These are phyloP conservation scores for Wickerhamia fluorescens DNA, from an alignment of 805 yeast species.

Conservation along the genomic window DNA sequence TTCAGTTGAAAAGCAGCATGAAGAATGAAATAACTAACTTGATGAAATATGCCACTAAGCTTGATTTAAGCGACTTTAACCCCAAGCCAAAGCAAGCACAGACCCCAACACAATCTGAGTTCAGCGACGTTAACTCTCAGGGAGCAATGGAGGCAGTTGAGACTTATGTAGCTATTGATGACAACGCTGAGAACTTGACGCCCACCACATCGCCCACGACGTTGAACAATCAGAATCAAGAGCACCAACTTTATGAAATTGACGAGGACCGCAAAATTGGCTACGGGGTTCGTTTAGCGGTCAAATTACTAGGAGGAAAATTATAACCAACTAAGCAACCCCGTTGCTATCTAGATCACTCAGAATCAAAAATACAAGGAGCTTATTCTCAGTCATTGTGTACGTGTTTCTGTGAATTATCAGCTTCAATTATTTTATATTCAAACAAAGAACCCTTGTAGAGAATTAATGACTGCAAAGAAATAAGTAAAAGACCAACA, in stretches of 20 bases:
- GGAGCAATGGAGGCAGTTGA: slow-evolving; percentile 2
- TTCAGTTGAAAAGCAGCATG: slow-evolving; percentile 50
- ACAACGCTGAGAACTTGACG: slow-evolving; percentile 7
- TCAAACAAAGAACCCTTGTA: no score
- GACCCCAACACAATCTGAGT: background rate
- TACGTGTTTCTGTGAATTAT: no score
- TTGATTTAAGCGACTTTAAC: slow-evolving; percentile 55
- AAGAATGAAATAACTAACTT: slow-evolving; percentile 57
- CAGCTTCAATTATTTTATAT: no score
- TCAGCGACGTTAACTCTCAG: slow-evolving; percentile 2
- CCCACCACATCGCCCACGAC: slow-evolving; percentile 1
- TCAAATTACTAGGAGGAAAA: slow-evolving; percentile 55
- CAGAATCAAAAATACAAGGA: no score
- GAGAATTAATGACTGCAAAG: no score
- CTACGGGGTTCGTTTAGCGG: slow-evolving; percentile 57
- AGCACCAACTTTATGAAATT: slow-evolving; percentile 18
- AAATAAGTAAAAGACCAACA: no score
- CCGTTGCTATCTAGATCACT: no score
- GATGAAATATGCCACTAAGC: slow-evolving; percentile 41
- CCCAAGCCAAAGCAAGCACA: slow-evolving; percentile 14
- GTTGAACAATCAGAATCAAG: background rate
- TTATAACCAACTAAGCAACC: slow-evolving; percentile 23
- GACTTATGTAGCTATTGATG: slow-evolving; percentile 4
- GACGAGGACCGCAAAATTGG: slow-evolving; percentile 57
- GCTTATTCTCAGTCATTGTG: no score